A percentile compares a stretch with the other conserved stretches of the same genome.
phyloP scores from a whole-genome alignment of 495 filamentous ascomycete genomes.

The Hyaloscypha bicolor region DNA sequence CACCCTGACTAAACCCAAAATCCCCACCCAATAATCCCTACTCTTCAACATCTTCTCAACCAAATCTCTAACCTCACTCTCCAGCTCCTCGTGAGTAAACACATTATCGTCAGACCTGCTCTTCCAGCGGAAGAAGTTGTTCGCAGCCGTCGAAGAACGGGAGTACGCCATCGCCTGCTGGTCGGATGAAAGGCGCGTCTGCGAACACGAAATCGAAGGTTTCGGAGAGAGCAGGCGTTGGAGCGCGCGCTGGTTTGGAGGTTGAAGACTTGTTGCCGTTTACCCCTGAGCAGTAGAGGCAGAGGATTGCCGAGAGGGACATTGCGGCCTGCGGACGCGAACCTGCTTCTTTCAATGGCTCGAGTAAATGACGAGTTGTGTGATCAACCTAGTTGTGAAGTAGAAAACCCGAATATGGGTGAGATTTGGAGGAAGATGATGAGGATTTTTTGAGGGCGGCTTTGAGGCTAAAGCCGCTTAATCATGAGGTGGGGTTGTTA shows the following conservation, averaged over 20 bases:
- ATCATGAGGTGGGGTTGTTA: background rate
- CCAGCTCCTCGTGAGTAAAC: background rate
- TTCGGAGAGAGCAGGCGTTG: conserved; percentile 3
- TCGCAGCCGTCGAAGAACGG: conserved; percentile 5
- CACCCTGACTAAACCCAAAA: conserved; percentile 1
- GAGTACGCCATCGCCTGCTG: background rate
- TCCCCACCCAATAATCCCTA: conserved; percentile 5
- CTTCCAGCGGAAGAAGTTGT: conserved; percentile 2
- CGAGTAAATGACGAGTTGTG: no score
- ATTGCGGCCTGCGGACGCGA: no score
- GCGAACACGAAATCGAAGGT: background rate
- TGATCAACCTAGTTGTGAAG: no score
- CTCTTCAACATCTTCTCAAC: background rate
- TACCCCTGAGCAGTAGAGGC: background rate
- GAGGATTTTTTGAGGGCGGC: background rate
- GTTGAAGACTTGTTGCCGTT: background rate
- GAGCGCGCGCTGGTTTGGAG: background rate
- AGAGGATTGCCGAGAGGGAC: background rate
- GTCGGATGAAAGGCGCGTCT: background rate
- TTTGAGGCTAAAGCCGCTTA: background rate
- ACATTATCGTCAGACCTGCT: background rate
- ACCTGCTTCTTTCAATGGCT: no score
- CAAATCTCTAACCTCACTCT: background rate
- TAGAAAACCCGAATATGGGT: no score
- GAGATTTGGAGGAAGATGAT: background rate